Conservation (phyloP, 805 yeast species). For the Metschnikowia lachancei region DNA sequence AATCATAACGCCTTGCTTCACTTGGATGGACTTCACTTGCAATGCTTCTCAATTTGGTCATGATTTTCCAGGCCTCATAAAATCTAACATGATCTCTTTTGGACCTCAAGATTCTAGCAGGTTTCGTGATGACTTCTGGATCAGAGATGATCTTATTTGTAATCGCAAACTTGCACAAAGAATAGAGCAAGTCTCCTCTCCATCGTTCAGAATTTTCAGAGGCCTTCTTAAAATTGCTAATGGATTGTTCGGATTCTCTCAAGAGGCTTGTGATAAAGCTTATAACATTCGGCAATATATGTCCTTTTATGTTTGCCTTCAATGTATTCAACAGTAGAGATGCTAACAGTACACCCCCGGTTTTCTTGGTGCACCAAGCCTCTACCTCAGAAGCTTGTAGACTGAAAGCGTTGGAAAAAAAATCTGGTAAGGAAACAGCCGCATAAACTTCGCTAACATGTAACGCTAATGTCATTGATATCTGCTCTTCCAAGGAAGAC, state of each 20-base stretch:
- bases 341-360: constrained; percentile 11
- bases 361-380: constrained; percentile 31
- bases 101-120: constrained; percentile 75
- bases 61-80: constrained; percentile 83
- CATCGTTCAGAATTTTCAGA: constrained; percentile 14
- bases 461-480: constrained; percentile 25
- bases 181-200: constrained; percentile 42
- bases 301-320: constrained; percentile 20
- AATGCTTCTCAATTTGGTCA: constrained; percentile 76
- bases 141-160: constrained; percentile 63
- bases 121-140: constrained; percentile 86
- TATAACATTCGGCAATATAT: constrained; percentile 25
- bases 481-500: constrained; percentile 12
- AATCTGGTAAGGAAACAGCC: constrained; percentile 25
- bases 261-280: constrained; percentile 17
- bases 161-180: constrained; percentile 38
- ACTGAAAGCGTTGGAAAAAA: constrained; percentile 13
- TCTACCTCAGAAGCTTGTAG: constrained; percentile 32
- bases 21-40: constrained; percentile 27
- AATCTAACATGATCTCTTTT: constrained; percentile 72
- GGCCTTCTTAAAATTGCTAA: constrained; percentile 19
- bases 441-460: constrained; percentile 31
- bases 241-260: constrained; percentile 17
- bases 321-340: constrained; percentile 11
- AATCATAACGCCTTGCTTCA: background rate